Evolutionary conservation across 2,329 filamentous ascomycete genomes (phyloP), one percentile per base, ranked within the genome.

Genomic region (Cryphonectria naterciae): DNA sequence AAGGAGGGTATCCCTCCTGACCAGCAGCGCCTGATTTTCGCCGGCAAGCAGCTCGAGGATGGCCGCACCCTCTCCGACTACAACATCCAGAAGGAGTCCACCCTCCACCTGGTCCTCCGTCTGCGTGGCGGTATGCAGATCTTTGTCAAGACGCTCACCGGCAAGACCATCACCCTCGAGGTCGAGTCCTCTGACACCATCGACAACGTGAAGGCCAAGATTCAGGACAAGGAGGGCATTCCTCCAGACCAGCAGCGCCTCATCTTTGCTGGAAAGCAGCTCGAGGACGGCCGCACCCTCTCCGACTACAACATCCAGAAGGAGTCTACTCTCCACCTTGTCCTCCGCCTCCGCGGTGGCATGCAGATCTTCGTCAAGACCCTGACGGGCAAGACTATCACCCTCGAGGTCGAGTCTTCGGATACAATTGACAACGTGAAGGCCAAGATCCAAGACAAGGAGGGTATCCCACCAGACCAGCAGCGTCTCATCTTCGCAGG

Each of bases 281-380:
- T 97, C 1, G 94, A 97, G 80, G 94, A 98, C 76, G 95, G 95
- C 65, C 93, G 95, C 32, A 98, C 95, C 0, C 86, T 98, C 0
- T 92, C 89, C 66, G 95, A 98, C 81, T 98, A 98, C 89, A 98
- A 98, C 85, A 98, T 98, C 63, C 95, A 98, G 82, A 95, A 95
- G 85, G 93, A 95, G 79, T 93, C 90, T 0, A 95, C 93, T 0
- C 87, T 95, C 1, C 93, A 95, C 80, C 80, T 95, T 69, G 93
- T 95, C 63, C 90, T 95, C 35, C 91, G 93, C 79, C 89, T 95
- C 7, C 92, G 92, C 83, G 92, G 92, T 86, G 92, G 92, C 82
- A 93, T 93, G 91, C 87, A 91, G 15, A 91, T 91, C 74, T 92
- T 92, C 75, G 90, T 92, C 76, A 93, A 91, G 85, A 92, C 89